These are phyloP conservation scores for Pseudonitzschia pungens DNA, from an alignment of 108 stramenopile genomes.

Conservation along the genomic window DNA sequence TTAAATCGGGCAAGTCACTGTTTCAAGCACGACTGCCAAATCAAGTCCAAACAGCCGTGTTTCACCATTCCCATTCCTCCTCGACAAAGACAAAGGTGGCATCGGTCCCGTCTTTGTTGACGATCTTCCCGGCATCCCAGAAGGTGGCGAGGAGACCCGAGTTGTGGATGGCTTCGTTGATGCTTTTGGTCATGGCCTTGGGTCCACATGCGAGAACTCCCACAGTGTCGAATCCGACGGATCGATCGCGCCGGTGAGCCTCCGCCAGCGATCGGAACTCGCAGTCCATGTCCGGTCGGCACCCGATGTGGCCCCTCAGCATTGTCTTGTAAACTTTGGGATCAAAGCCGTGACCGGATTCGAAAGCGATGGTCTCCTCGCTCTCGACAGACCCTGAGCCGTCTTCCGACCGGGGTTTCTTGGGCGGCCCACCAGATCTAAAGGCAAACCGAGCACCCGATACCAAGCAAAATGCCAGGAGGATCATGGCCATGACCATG, in stretches of 20 bases:
- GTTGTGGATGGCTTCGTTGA: neutral
- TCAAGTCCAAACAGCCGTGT: no score
- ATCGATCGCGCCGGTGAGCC: no score
- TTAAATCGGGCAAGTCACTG: no score
- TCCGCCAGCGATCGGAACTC: no score
- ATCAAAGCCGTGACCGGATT: neutral
- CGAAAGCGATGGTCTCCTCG: neutral
- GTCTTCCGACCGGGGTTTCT: no score
- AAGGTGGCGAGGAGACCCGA: neutral
- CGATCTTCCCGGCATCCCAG: neutral
- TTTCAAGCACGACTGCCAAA: no score
- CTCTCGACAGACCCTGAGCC: neutral
- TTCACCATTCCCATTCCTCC: conserved; percentile 13
- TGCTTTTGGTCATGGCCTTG: neutral
- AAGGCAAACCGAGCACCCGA: no score
- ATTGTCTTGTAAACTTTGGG: neutral
- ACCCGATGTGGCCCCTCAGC: neutral
- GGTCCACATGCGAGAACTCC: conserved; percentile 6
- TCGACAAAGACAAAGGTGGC: neutral
- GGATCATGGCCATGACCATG: neutral
- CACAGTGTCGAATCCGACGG: no score
- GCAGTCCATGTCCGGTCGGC: neutral
- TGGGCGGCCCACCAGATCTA: no score
- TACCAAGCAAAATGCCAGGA: no score
- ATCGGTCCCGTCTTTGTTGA: no score